phyloP scores from a whole-genome alignment of 805 yeast species.

The Saturnispora serradocipensis region DNA sequence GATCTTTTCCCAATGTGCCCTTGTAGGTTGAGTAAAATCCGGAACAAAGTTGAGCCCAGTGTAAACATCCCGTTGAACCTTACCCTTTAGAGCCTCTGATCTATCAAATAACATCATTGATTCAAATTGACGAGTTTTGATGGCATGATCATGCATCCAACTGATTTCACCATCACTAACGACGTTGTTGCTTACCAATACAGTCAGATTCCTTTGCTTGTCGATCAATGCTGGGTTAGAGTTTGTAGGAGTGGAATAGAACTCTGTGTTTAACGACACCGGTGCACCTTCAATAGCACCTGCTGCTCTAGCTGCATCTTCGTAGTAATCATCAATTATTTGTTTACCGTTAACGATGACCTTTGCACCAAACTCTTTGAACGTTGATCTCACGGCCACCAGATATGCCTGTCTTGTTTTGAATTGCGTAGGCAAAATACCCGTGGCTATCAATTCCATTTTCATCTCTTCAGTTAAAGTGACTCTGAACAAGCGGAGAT shows the following conservation, averaged over 20 bases:
- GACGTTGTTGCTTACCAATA: conserved; percentile 5
- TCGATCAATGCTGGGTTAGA: background rate
- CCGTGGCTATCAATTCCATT: conserved; percentile 70
- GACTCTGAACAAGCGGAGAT: conserved; percentile 63
- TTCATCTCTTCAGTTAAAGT: conserved; percentile 71
- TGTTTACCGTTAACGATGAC: conserved; percentile 72
- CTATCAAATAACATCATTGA: conserved; percentile 50
- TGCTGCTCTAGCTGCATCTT: conserved; percentile 41
- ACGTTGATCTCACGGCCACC: conserved; percentile 84
- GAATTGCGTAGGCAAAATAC: conserved; percentile 78
- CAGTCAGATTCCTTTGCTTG: conserved; percentile 7
- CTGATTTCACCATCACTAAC: conserved; percentile 17
- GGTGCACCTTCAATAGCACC: conserved; percentile 62
- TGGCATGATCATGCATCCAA: conserved; percentile 81
- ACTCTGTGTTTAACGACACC: conserved; percentile 3
- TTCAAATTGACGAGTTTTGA: conserved; percentile 68
- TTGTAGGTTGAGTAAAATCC: conserved; percentile 60
- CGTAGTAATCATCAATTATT: conserved; percentile 85
- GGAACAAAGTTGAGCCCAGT: conserved; percentile 80
- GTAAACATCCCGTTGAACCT: conserved; percentile 70
- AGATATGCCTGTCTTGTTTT: conserved; percentile 84
- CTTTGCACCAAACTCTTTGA: conserved; percentile 85
- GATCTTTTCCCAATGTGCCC: conserved; percentile 25
- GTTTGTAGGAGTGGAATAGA: background rate
- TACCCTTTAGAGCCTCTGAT: conserved; percentile 35